Evolutionary conservation across 345 rosid genomes (phyloP), one percentile per base, ranked within the genome.

Genomic region (Gossypium arboreum): DNA sequence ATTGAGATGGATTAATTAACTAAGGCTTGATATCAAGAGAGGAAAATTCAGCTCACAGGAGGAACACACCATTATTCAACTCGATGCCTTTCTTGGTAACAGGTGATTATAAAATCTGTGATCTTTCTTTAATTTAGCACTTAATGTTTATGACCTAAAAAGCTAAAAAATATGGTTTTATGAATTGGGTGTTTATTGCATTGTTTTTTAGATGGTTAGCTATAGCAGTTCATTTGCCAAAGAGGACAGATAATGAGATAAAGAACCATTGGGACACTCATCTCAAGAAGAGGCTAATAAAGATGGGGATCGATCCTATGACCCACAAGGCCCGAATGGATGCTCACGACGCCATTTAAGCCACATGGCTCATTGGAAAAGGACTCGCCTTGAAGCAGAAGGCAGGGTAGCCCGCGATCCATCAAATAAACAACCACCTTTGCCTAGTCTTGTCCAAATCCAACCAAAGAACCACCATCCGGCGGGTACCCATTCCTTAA

Each of bases 81-180:
- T 88, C 61, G 89, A 88, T 75, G 86, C 89, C 20, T 82, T 88
- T 55, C 83, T 88, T 2, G 91, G 89, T 7, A 88, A 88, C 85
- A 81, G 85, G 91, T 85, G 52, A 24, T 20, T 15, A 56, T 56
- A 18, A 20, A 9, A 12, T 18, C 20, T 20, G 3, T 15, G 7
- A 29, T 13, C 10, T 7, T 48, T 4, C 24, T 7, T 22, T 45
- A 2, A 25, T 25, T 25, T 25, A 25, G 27, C 27, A 25, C 27
- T 25, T 25, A 25, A 25, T 25, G 27, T 25, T 25, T 25, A 25
- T 25, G 27, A 25, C 27, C 27, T 25, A 25, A 25, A 25, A 25
- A 25, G 50, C 50, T 45, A 45, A 45, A 45, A 45, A 45, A 4
- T 16, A 52, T 4, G 20, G 20, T 4, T n/a, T 7, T 52, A 15